Conservation (phyloP, 441 rosid genomes). For the Erodium chrysanthum region DNA sequence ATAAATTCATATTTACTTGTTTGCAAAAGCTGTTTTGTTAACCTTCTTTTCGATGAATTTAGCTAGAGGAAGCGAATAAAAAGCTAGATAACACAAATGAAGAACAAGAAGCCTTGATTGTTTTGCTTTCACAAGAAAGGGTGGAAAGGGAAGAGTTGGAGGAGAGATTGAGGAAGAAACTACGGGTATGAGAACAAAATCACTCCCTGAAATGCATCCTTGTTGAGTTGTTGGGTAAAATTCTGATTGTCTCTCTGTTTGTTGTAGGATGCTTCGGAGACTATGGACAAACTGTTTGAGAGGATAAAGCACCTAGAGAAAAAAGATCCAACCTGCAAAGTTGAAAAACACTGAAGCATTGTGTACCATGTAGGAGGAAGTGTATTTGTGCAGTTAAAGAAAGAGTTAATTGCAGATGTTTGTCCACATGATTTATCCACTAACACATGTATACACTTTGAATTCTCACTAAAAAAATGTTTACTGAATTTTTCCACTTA, state of each 20-base stretch:
- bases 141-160: conserved; percentile 53
- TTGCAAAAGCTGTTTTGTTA: too few relatives aligned
- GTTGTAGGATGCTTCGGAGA: conserved; percentile 26
- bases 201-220: background rate
- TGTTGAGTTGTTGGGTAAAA: too few relatives aligned
- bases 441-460: too few relatives aligned
- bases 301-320: conserved; percentile 25
- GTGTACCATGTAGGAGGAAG: too few relatives aligned
- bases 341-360: background rate
- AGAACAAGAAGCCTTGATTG: conserved; percentile 33
- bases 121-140: conserved; percentile 62
- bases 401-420: too few relatives aligned
- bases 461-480: too few relatives aligned
- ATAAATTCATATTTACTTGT: background rate
- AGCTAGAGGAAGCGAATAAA: conserved; percentile 26
- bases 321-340: conserved; percentile 8
- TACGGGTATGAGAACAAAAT: conserved; percentile 25
- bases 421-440: too few relatives aligned
- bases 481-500: too few relatives aligned
- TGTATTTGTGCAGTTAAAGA: too few relatives aligned
- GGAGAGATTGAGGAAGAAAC: conserved; percentile 39
- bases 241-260: background rate
- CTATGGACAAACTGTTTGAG: conserved; percentile 25
- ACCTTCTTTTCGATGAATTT: background rate
- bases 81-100: conserved; percentile 21